A percentile compares a stretch with the other conserved stretches of the same genome.
phyloP scores from a whole-genome alignment of 495 filamentous ascomycete genomes.

The Daldinia concentrica region DNA sequence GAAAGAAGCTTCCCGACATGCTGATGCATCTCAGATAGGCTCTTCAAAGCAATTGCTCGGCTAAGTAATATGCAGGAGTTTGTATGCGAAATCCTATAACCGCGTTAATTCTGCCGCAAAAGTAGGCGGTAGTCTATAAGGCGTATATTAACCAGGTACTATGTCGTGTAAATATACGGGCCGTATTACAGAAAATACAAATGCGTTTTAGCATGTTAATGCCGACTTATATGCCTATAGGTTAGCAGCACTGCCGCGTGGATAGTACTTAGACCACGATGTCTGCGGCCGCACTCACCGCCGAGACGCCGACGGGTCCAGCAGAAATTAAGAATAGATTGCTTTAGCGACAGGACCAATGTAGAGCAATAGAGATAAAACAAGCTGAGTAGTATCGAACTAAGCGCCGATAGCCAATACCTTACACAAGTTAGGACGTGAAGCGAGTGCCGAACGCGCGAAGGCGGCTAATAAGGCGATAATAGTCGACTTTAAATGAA shows the following conservation, averaged over 20 bases:
- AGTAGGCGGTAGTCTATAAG: not conserved
- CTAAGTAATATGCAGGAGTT: not conserved
- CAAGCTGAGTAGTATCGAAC: slow-evolving; percentile 13
- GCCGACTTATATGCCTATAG: slow-evolving; percentile 17
- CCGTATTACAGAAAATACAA: slow-evolving; percentile 2
- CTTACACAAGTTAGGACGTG: slow-evolving; percentile 13
- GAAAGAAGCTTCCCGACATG: not conserved
- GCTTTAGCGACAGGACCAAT: slow-evolving; percentile 6
- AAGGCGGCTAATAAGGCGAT: slow-evolving; percentile 40
- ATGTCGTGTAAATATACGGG: not conserved
- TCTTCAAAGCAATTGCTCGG: not conserved
- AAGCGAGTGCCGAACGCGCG: slow-evolving; percentile 40
- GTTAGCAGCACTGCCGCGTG: slow-evolving; percentile 4
- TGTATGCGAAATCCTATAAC: not conserved
- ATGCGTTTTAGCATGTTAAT: not conserved
- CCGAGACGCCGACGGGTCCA: slow-evolving; percentile 31
- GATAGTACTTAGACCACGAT: slow-evolving; percentile 6
- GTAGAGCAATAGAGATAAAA: slow-evolving; percentile 9
- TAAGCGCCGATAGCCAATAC: slow-evolving; percentile 30
- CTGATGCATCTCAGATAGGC: not conserved
- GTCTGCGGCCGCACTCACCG: slow-evolving; percentile 1
- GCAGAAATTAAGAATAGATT: slow-evolving; percentile 18
- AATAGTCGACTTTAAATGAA: slow-evolving; percentile 31
- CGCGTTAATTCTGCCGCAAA: not conserved
- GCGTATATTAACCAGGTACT: not conserved